phyloP scores from a whole-genome alignment of 2,329 filamentous ascomycete genomes.

The Lachnellula cervina region DNA sequence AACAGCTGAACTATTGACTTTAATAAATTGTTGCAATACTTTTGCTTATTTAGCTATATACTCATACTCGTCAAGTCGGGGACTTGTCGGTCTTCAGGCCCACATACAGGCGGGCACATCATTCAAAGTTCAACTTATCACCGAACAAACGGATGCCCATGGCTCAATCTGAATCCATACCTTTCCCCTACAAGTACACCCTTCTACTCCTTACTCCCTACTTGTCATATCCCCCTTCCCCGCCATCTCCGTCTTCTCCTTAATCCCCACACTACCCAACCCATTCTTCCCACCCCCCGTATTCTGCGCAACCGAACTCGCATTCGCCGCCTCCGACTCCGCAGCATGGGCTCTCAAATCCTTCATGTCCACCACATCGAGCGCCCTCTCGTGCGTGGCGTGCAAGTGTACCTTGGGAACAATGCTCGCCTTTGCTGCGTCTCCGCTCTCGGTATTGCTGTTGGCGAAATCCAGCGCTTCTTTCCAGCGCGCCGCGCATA shows the following conservation, averaged over 20 bases:
- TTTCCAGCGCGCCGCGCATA: slow-evolving; percentile 55
- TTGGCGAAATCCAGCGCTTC: slow-evolving; percentile 40
- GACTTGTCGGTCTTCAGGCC: too few species aligned
- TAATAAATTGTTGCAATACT: too few species aligned
- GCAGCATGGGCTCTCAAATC: slow-evolving; percentile 33
- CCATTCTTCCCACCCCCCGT: slow-evolving; percentile 4
- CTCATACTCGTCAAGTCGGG: too few species aligned
- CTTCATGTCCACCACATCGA: slow-evolving; percentile 31
- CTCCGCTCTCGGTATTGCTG: not conserved
- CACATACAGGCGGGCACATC: too few species aligned
- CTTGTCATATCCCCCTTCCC: slow-evolving; percentile 16
- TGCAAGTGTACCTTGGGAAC: slow-evolving; percentile 34
- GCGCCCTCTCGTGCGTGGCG: slow-evolving; percentile 33
- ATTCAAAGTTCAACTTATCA: too few species aligned
- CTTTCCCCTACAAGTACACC: too few species aligned
- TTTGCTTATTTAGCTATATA: too few species aligned
- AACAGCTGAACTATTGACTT: too few species aligned
- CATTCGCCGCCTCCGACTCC: slow-evolving; percentile 18
- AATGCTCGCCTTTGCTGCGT: slow-evolving; percentile 16
- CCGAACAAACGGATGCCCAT: too few species aligned
- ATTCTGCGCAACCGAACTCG: slow-evolving; percentile 18
- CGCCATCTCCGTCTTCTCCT: slow-evolving; percentile 20
- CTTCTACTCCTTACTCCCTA: not conserved
- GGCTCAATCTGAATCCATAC: too few species aligned
- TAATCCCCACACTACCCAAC: slow-evolving; percentile 13